Percentiles rank a stretch among this genome's conserved stretches.
These are phyloP conservation scores for Aspergillus quadricinctus DNA, from an alignment of 2,329 filamentous ascomycete species.

Conservation along the genomic window DNA sequence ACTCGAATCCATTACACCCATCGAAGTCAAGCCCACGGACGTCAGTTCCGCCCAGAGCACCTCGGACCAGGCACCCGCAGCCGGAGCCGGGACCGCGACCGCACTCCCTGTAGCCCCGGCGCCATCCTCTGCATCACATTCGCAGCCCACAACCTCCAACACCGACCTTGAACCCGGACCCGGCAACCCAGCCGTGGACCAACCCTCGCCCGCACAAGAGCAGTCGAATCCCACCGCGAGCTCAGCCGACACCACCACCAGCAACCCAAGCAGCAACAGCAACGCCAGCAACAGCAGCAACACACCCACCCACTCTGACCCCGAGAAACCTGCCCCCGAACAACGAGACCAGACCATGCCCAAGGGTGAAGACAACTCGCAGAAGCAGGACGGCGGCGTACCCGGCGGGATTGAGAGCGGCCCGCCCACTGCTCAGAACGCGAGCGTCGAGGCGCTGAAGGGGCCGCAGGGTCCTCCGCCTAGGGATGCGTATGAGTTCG, in stretches of 20 bases:
- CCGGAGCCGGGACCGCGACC: background rate
- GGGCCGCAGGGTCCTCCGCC: slow-evolving; percentile 25
- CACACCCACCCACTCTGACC: background rate
- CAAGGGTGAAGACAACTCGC: background rate
- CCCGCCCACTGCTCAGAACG: background rate
- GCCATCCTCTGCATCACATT: background rate
- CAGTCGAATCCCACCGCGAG: background rate
- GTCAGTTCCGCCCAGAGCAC: slow-evolving; percentile 1
- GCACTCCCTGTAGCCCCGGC: background rate
- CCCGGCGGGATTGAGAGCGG: background rate
- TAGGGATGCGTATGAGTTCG: slow-evolving; percentile 23
- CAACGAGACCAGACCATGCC: background rate
- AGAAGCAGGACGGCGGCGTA: background rate
- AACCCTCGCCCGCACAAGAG: background rate
- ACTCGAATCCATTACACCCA: slow-evolving; percentile 1
- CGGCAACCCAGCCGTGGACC: background rate
- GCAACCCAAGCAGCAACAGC: background rate
- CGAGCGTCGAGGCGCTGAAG: slow-evolving; percentile 27
- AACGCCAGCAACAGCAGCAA: background rate
- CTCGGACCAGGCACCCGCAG: slow-evolving; percentile 1
- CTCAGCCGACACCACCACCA: background rate
- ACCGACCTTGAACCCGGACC: background rate
- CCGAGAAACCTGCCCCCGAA: background rate
- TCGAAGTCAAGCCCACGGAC: slow-evolving; percentile 9
- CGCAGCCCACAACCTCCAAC: too few relatives aligned